Base-by-base conservation (phyloP, 2,329 filamentous ascomycete species). In the Epichloe typhina region DNA sequence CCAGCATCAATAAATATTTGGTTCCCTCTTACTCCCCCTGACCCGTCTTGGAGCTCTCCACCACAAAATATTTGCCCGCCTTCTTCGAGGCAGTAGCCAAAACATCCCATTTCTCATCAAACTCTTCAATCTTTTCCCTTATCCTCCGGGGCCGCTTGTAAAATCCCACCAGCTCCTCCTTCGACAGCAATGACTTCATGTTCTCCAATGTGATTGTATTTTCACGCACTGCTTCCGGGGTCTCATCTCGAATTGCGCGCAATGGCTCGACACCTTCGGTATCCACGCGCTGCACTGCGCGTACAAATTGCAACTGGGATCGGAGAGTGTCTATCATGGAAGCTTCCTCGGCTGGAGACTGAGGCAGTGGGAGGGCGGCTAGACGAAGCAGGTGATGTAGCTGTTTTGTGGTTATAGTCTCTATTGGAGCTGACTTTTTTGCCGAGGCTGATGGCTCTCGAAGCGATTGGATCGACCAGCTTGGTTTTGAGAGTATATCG, bases 251-350 rank as follows among this genome's bases (percentile, higher is more conserved):
- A 52, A 97, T 84, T 43, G 84, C 83, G 47, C 79, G 75, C 42
- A 98, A 69, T 0, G 93, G 90, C 51, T 81, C 74, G 0, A 96
- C 73, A 3, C 77, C 81, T 0, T 73, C 68, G 0, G 88, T 90
- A 64, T 95, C 78, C 46, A 95, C 83, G 43, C 75, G 72, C 62
- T 95, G 90, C 19, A 97, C 82, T 55, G 88, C 80, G 54, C 80
- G 82, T n/a, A 97, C 89, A 62, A 98, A 98, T 61, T 86, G 84
- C 0, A 98, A 77, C 63, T 98, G 93, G 35, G 85, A 81, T 49
- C 83, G 76, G 2, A 98, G 75, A 1, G 84, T 90, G 21, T 76
- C 63, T 3, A 95, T 75, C 79, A 95, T 88, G 26, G 73, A 68
- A 0, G 71, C 60, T 64, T 95, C 84, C 58, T 89, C 83, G 48